phyloP scores from a whole-genome alignment of 805 yeast species.

The Metschnikowia rubicola region DNA sequence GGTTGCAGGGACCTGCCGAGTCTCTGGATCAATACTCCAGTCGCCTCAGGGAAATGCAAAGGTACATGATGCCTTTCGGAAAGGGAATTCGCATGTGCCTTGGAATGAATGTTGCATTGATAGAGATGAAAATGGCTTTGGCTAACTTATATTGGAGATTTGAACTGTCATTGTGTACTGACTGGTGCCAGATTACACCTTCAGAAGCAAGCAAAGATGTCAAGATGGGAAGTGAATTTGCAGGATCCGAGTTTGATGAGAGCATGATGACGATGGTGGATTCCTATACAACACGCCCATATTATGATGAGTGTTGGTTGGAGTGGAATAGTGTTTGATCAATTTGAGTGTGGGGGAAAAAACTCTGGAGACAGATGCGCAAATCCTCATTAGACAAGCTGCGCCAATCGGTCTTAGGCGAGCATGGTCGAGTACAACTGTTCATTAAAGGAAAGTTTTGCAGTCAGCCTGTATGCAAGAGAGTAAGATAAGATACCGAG shows the following conservation, averaged over 20 bases:
- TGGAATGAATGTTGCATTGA: conserved; percentile 64
- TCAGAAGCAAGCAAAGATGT: conserved; percentile 11
- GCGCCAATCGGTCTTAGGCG: too few species aligned
- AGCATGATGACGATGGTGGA: conserved; percentile 57
- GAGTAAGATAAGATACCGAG: not conserved
- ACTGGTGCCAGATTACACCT: conserved; percentile 41
- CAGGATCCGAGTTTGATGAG: conserved; percentile 30
- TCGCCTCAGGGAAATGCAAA: conserved; percentile 45
- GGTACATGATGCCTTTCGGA: conserved; percentile 65
- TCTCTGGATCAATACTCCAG: conserved; percentile 24
- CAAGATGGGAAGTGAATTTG: conserved; percentile 15
- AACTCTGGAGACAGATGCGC: too few species aligned
- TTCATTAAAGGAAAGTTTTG: not conserved
- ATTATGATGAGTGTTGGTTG: conserved; percentile 51
- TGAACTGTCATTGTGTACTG: conserved; percentile 33
- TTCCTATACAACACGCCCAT: conserved; percentile 51
- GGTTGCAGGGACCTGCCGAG: conserved; percentile 46
- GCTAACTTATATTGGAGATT: conserved; percentile 53
- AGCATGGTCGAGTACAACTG: too few species aligned
- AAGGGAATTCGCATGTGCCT: conserved; percentile 72
- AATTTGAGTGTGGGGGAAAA: not conserved
- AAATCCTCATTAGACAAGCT: too few species aligned
- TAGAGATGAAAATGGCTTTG: conserved; percentile 59
- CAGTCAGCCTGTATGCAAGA: conserved; percentile 3
- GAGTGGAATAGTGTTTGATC: conserved; percentile 25